Evolutionary conservation across 202 grass and related monocot species (phyloP).

Genomic region (Cymbopogon flexuosus): DNA sequence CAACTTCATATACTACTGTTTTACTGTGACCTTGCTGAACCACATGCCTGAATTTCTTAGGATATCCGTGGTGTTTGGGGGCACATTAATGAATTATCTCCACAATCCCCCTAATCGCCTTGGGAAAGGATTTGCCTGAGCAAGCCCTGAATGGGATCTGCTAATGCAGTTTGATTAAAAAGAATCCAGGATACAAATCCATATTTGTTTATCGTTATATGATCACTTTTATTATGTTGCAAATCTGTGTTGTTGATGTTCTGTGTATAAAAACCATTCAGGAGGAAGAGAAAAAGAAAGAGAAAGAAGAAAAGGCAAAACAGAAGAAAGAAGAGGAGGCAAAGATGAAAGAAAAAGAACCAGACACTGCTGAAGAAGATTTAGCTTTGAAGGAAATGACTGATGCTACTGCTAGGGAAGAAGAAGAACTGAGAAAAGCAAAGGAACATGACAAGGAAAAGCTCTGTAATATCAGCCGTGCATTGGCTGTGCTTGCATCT

Average conservation of each 20-base stretch:
- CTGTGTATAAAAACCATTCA: constrained; percentile 33
- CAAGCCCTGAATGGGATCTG: not conserved
- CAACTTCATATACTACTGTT: not conserved
- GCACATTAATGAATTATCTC: no score
- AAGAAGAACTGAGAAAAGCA: constrained; percentile 60
- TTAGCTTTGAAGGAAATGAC: constrained; percentile 94
- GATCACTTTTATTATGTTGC: constrained; percentile 13
- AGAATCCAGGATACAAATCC: not conserved
- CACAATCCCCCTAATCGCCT: no score
- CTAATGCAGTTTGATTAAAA: constrained; percentile 15
- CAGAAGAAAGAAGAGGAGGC: constrained; percentile 52
- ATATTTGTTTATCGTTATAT: not conserved
- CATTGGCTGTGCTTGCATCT: constrained; percentile 83
- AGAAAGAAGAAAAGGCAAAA: constrained; percentile 60
- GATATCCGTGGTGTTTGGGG: no score
- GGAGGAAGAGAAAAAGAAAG: constrained; percentile 88
- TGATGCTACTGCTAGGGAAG: constrained; percentile 75
- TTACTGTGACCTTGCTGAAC: constrained; percentile 1
- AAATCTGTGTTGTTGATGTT: constrained; percentile 4
- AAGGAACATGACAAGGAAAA: constrained; percentile 68
- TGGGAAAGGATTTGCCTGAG: not conserved
- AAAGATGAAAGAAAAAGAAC: constrained; percentile 82
- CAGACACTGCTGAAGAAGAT: constrained; percentile 52
- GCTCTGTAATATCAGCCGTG: constrained; percentile 83
- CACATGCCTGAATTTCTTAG: constrained; percentile 7